Percentiles rank a stretch among this genome's conserved stretches.
Conservation (phyloP, 495 filamentous ascomycete genomes). For the Hyphodiscus hymeniophilus region DNA sequence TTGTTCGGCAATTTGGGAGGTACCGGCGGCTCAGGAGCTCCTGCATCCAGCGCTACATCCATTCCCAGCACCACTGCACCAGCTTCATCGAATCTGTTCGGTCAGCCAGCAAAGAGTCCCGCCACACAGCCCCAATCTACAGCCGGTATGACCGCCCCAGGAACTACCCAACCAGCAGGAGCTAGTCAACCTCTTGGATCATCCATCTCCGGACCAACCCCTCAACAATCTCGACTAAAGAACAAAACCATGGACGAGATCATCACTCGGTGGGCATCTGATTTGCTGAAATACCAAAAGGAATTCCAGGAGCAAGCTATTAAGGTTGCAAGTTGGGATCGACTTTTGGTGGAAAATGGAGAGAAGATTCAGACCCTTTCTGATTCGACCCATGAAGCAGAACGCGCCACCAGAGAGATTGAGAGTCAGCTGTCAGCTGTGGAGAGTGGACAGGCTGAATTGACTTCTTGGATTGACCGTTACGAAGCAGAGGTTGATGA, state of each 20-base stretch:
- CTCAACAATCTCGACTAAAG: constrained; percentile 82
- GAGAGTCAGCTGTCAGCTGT: constrained; percentile 83
- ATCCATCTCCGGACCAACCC: constrained; percentile 71
- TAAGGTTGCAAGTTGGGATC: constrained; percentile 86
- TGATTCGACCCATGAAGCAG: constrained; percentile 78
- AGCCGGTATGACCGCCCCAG: background rate
- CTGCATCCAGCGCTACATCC: constrained; percentile 4
- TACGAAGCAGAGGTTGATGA: constrained; percentile 87
- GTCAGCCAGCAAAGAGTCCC: background rate
- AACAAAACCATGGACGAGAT: constrained; percentile 99
- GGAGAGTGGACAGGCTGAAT: constrained; percentile 85
- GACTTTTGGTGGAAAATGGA: constrained; percentile 80
- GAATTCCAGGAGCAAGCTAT: constrained; percentile 85
- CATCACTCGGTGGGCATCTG: constrained; percentile 93
- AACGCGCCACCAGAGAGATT: constrained; percentile 81
- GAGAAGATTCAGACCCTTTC: constrained; percentile 89
- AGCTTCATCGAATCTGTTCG: background rate
- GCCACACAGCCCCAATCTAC: constrained; percentile 1
- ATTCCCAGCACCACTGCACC: background rate
- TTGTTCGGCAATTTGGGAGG: constrained; percentile 1
- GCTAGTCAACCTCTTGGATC: constrained; percentile 23
- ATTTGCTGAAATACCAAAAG: constrained; percentile 90
- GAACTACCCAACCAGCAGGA: constrained; percentile 2
- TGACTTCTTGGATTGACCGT: constrained; percentile 72
- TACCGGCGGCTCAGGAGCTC: constrained; percentile 1